Evolutionary conservation across 202 grass and related monocot species (phyloP).

Genomic region (Carex sylvatica): DNA sequence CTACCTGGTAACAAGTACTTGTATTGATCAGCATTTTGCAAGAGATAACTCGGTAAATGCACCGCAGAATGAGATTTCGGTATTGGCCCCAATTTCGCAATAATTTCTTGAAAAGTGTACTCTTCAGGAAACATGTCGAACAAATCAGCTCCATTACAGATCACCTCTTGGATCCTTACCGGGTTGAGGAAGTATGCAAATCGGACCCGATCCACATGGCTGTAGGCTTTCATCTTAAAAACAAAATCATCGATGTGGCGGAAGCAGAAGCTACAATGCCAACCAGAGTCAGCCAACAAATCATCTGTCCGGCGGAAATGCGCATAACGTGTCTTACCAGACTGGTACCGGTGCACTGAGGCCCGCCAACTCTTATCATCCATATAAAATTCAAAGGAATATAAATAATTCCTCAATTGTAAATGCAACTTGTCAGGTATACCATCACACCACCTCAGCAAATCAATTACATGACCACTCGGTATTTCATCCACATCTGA

Average conservation of each 20-base stretch:
- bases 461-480: slow-evolving; percentile 77
- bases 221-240: slow-evolving; percentile 99
- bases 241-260: slow-evolving; percentile 65
- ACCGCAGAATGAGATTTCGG: slow-evolving; percentile 77
- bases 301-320: slow-evolving; percentile 77
- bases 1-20: slow-evolving; percentile 83
- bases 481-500: slow-evolving; percentile 99
- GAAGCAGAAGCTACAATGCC: slow-evolving; percentile 99
- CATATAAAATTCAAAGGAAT: slow-evolving; percentile 87
- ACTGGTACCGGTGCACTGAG: slow-evolving; percentile 58
- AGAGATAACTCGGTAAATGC: slow-evolving; percentile 70
- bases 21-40: slow-evolving; percentile 58
- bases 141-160: slow-evolving; percentile 87
- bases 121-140: slow-evolving; percentile 99
- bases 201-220: slow-evolving; percentile 83
- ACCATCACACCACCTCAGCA: slow-evolving; percentile 87
- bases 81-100: slow-evolving; percentile 81
- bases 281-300: slow-evolving; percentile 90
- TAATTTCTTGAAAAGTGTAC: slow-evolving; percentile 94
- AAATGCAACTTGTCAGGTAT: slow-evolving; percentile 87
- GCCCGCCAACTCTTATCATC: slow-evolving; percentile 97
- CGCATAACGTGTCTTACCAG: slow-evolving; percentile 76
- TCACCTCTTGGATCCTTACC: slow-evolving; percentile 89
- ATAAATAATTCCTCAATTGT: slow-evolving; percentile 90
- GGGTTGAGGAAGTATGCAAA: slow-evolving; percentile 86